Evolutionary conservation across 2,329 filamentous ascomycete genomes (phyloP), one percentile per base, ranked within the genome.

Genomic region (Fusarium liriodendri): DNA sequence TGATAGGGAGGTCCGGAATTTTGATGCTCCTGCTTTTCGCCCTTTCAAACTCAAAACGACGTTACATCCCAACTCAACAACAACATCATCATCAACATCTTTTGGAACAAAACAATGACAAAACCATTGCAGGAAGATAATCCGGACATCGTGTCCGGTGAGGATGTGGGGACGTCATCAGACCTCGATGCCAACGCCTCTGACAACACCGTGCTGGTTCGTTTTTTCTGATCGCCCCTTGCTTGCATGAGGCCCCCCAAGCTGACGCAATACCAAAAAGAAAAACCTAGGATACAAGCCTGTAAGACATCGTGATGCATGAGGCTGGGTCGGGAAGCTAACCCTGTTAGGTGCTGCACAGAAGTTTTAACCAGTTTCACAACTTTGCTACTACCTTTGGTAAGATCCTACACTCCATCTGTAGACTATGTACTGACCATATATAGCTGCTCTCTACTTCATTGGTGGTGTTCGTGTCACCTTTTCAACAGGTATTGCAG

Each of bases 401-500:
- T 90, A 78, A 37, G 82, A 33, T 54, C 47, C 42, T 37, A 10
- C n/a, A 18, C 16, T n/a, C 5, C 35, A 5, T 37, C 14, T 20
- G 14, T 25, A 13, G 33, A 22, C 16, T 27, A n/a, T 37, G 1
- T 3, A 6, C 54, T 58, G 11, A 58, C 16, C 33, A 10, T 38
- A 5, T 5, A 40, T 18, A 90, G 89, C 89, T 70, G 89, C 89
- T 1, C 82, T 91, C 3, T 91, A 90, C 79, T 90, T 90, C 66
- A 85, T 91, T 52, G 89, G 89, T 33, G 89, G 87, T 67, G 87
- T 90, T 42, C 86, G 89, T 45, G 88, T 89, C 3, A 90, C 89
- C 0, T 91, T 89, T 77, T 89, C 87, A n/a, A 91, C 89, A 13
- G 89, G 89, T 70, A 89, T 91, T 40, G 88, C 87, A 29, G 89